phyloP scores from a whole-genome alignment of 2,329 filamentous ascomycete genomes.

The Phyllosticta paracitricarpa region DNA sequence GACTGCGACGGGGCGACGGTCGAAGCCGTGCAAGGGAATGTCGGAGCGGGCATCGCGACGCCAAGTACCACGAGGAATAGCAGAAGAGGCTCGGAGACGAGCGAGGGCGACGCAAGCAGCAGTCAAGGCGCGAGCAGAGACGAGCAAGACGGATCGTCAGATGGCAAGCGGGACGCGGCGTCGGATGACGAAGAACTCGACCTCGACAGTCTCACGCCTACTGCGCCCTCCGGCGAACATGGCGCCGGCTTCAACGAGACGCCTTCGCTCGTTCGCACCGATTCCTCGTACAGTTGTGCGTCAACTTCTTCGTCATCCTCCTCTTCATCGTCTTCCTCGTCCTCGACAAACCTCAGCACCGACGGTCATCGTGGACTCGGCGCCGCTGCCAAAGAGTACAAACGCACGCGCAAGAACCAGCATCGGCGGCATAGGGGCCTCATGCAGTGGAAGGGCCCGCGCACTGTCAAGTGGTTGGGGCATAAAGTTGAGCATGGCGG shows the following conservation, averaged over 20 bases:
- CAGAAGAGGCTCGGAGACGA: conserved; percentile 8
- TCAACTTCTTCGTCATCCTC: not conserved
- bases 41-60: not conserved
- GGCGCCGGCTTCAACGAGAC: conserved; percentile 14
- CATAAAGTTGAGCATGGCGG: conserved; percentile 46
- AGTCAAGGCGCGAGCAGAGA: conserved; percentile 6
- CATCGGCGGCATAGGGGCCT: conserved; percentile 57
- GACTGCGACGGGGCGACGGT: conserved; percentile 40
- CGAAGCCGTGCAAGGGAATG: not conserved
- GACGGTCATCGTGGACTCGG: conserved; percentile 36
- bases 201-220: conserved; percentile 10
- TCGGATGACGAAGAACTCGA: conserved; percentile 14
- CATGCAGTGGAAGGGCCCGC: conserved; percentile 61
- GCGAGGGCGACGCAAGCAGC: not conserved
- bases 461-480: conserved; percentile 48
- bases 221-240: conserved; percentile 18
- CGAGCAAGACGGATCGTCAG: conserved; percentile 20
- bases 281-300: not conserved
- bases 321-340: not conserved
- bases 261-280: not conserved
- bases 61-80: not conserved
- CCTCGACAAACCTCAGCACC: conserved; percentile 12
- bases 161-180: conserved; percentile 13
- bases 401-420: conserved; percentile 47
- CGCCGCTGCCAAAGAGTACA: conserved; percentile 50